These are phyloP conservation scores for Penicillium vulpinum DNA, from an alignment of 2,329 filamentous ascomycete genomes.

Conservation along the genomic window DNA sequence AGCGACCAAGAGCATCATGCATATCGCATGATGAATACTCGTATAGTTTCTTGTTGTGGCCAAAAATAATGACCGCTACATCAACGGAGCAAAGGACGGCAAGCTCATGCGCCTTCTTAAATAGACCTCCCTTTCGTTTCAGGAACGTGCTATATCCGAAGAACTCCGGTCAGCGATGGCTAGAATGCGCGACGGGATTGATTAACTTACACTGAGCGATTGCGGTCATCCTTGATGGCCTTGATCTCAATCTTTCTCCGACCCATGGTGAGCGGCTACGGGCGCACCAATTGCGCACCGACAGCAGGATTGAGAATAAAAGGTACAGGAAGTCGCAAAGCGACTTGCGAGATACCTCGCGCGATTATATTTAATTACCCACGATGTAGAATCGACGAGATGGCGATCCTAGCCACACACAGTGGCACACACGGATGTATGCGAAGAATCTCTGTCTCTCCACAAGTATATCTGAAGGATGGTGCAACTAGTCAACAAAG, in stretches of 20 bases:
- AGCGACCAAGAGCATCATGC: conserved; percentile 81
- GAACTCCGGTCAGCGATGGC: conserved; percentile 8
- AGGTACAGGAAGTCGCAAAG: not conserved
- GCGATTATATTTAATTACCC: conserved; percentile 1
- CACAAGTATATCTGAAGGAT: not conserved
- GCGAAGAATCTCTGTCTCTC: not conserved
- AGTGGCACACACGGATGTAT: not conserved
- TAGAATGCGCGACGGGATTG: not conserved
- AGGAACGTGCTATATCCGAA: conserved; percentile 75
- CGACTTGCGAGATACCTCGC: conserved; percentile 2
- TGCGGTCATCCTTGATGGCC: conserved; percentile 97
- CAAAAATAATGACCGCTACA: conserved; percentile 97
- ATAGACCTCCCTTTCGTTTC: conserved; percentile 96
- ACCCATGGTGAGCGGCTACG: conserved; percentile 64
- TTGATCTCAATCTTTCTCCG: conserved; percentile 99
- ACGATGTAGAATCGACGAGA: conserved; percentile 7
- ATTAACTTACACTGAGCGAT: conserved; percentile 87
- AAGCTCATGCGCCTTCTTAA: conserved; percentile 99
- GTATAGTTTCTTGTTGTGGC: conserved; percentile 98
- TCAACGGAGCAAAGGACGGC: conserved; percentile 98
- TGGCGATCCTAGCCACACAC: not conserved
- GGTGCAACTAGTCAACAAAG: conserved; percentile 5
- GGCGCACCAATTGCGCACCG: conserved; percentile 14
- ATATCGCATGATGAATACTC: conserved; percentile 96
- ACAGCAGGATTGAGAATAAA: not conserved